phyloP scores from a whole-genome alignment of 371 early-diverging fungal species.

The Lichtheimia hyalospora region DNA sequence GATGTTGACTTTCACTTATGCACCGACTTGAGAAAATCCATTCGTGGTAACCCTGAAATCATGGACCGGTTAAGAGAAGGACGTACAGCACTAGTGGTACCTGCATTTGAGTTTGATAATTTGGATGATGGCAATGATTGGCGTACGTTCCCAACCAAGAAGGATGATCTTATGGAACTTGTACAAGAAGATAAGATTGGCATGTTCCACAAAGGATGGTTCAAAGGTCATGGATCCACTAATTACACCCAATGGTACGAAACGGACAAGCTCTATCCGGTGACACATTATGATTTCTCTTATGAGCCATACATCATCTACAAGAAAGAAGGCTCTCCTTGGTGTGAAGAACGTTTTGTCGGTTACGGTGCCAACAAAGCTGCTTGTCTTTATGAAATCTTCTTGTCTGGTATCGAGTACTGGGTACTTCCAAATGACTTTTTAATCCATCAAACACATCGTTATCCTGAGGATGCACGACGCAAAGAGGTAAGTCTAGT shows the following conservation, averaged over 20 bases:
- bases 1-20: slow-evolving; percentile 66
- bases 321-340: slow-evolving; percentile 61
- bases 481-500: slow-evolving; percentile 53
- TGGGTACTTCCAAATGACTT: slow-evolving; percentile 66
- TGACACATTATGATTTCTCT: slow-evolving; percentile 57
- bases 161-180: slow-evolving; percentile 35
- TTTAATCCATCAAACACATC: slow-evolving; percentile 68
- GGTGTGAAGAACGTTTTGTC: slow-evolving; percentile 71
- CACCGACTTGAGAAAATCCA: slow-evolving; percentile 51
- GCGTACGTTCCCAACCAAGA: slow-evolving; percentile 45
- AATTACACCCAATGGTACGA: slow-evolving; percentile 56
- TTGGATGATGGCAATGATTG: slow-evolving; percentile 57
- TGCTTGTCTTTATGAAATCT: slow-evolving; percentile 69
- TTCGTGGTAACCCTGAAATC: slow-evolving; percentile 34
- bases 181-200: slow-evolving; percentile 53
- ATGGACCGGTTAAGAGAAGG: slow-evolving; percentile 51
- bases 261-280: slow-evolving; percentile 42
- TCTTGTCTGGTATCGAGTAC: slow-evolving; percentile 63
- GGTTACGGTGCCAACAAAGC: slow-evolving; percentile 75
- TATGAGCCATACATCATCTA: slow-evolving; percentile 66
- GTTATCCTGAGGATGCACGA: slow-evolving; percentile 62
- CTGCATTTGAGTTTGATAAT: slow-evolving; percentile 59
- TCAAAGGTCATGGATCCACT: slow-evolving; percentile 59
- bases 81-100: slow-evolving; percentile 54
- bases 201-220: slow-evolving; percentile 58